phyloP scores from a whole-genome alignment of 345 rosid species.

The Populus pruinosa region DNA sequence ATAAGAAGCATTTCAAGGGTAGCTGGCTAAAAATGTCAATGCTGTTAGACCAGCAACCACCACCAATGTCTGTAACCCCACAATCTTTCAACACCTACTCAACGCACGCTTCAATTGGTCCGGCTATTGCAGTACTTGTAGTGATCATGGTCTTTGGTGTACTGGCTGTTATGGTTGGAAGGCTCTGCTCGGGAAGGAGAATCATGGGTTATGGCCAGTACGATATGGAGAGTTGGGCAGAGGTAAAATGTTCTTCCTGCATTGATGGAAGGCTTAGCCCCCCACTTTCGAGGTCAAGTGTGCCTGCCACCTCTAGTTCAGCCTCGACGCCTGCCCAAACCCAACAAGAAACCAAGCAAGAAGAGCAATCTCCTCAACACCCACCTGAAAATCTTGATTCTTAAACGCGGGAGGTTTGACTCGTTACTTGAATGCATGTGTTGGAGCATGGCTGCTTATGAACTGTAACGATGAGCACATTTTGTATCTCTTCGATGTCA shows the following conservation, averaged over 20 bases:
- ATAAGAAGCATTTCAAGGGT: not conserved
- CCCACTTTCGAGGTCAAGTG: constrained; percentile 20
- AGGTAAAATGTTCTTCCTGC: constrained; percentile 61
- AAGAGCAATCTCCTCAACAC: constrained; percentile 26
- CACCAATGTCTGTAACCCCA: constrained; percentile 28
- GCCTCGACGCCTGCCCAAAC: constrained; percentile 18
- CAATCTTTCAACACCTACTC: constrained; percentile 31
- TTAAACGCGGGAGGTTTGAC: not conserved
- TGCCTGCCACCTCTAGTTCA: constrained; percentile 14
- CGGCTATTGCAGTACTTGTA: constrained; percentile 52
- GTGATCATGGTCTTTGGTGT: constrained; percentile 43
- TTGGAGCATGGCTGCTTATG: not conserved
- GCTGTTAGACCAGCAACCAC: constrained; percentile 45
- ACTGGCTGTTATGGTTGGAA: constrained; percentile 53
- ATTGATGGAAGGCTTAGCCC: constrained; percentile 61
- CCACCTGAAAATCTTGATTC: constrained; percentile 17
- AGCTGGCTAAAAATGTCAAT: constrained; percentile 28
- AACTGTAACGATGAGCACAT: not conserved
- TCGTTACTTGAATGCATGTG: not conserved
- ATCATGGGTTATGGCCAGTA: constrained; percentile 57
- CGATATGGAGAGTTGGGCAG: constrained; percentile 74
- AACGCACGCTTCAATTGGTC: constrained; percentile 43
- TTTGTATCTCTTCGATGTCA: not conserved
- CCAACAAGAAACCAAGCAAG: constrained; percentile 33
- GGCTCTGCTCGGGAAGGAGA: constrained; percentile 65